Percentiles rank a stretch among this genome's conserved stretches.
These are phyloP conservation scores for Mucor saturninus DNA, from an alignment of 371 early-diverging fungal species.

Conservation along the genomic window DNA sequence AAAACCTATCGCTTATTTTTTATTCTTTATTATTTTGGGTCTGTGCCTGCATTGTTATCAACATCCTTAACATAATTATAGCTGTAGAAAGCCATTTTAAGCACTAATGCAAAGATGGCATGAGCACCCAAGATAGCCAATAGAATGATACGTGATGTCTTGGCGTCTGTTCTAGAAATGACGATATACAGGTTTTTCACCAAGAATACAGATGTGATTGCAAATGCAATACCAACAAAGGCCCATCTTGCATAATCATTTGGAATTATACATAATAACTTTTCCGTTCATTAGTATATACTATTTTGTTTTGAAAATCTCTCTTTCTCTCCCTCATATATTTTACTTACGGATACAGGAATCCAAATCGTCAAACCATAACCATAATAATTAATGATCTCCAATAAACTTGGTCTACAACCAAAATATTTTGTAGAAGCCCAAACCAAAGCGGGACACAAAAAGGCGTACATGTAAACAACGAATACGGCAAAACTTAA, in stretches of 20 bases:
- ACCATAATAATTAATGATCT: slow-evolving; percentile 88
- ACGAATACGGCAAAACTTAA: slow-evolving; percentile 81
- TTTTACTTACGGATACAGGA: slow-evolving; percentile 78
- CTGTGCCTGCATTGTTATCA: neutral
- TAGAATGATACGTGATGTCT: slow-evolving; percentile 70
- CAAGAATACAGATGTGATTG: slow-evolving; percentile 44
- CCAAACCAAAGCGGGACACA: slow-evolving; percentile 80
- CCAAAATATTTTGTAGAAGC: slow-evolving; percentile 85
- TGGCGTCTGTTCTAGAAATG: slow-evolving; percentile 64
- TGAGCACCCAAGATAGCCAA: slow-evolving; percentile 71
- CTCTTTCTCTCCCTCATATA: neutral
- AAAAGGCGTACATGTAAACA: slow-evolving; percentile 81
- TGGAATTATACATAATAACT: slow-evolving; percentile 77
- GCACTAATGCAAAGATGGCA: slow-evolving; percentile 72
- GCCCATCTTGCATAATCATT: slow-evolving; percentile 69
- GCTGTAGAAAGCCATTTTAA: slow-evolving; percentile 84
- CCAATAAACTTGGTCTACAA: slow-evolving; percentile 78
- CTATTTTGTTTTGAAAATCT: neutral
- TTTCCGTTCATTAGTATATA: neutral
- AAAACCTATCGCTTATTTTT: neutral
- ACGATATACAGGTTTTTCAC: slow-evolving; percentile 69
- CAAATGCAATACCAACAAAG: slow-evolving; percentile 65
- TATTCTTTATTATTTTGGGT: neutral
- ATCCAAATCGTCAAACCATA: slow-evolving; percentile 92
- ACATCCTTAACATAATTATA: slow-evolving; percentile 31